These are phyloP conservation scores for Acaromyces ingoldii DNA, from an alignment of 1,284 basidiomycete species.

Conservation along the genomic window DNA sequence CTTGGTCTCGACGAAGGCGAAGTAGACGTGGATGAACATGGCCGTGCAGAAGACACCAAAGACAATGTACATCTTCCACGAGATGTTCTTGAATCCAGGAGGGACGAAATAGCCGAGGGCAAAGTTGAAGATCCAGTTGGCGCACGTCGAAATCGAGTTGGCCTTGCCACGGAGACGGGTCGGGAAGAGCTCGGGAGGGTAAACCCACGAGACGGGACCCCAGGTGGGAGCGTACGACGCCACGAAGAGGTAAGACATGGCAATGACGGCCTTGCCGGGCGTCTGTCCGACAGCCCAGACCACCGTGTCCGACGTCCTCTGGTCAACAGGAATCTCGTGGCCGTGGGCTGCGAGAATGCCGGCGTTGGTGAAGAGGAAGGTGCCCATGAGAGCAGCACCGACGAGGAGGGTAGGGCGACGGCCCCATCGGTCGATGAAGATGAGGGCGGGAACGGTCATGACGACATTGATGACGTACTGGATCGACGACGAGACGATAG, in stretches of 20 bases:
- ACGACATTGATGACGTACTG: conserved; percentile 33
- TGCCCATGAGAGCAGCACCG: conserved; percentile 22
- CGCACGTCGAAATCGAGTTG: background rate
- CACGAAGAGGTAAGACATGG: conserved; percentile 25
- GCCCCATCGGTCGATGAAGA: conserved; percentile 27
- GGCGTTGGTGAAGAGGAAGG: conserved; percentile 21
- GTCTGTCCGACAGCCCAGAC: conserved; percentile 17
- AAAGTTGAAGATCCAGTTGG: conserved; percentile 68
- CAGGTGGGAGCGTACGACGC: conserved; percentile 21
- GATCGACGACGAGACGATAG: conserved; percentile 9
- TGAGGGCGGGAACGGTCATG: conserved; percentile 27
- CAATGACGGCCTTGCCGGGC: conserved; percentile 23
- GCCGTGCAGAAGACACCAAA: conserved; percentile 30
- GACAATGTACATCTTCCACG: conserved; percentile 63
- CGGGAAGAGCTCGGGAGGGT: conserved; percentile 12
- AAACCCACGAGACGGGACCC: conserved; percentile 15
- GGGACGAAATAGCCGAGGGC: conserved; percentile 66
- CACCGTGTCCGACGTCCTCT: conserved; percentile 9
- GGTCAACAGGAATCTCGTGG: conserved; percentile 7
- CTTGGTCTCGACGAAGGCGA: conserved; percentile 71
- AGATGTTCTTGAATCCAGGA: conserved; percentile 64
- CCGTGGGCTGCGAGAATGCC: conserved; percentile 17
- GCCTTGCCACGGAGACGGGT: conserved; percentile 11
- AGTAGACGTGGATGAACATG: conserved; percentile 50
- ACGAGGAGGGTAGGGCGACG: conserved; percentile 25